A percentile compares a stretch with the other conserved stretches of the same genome.
Conservation (phyloP, 495 filamentous ascomycete genomes). For the Hypoxylon fragiforme region DNA sequence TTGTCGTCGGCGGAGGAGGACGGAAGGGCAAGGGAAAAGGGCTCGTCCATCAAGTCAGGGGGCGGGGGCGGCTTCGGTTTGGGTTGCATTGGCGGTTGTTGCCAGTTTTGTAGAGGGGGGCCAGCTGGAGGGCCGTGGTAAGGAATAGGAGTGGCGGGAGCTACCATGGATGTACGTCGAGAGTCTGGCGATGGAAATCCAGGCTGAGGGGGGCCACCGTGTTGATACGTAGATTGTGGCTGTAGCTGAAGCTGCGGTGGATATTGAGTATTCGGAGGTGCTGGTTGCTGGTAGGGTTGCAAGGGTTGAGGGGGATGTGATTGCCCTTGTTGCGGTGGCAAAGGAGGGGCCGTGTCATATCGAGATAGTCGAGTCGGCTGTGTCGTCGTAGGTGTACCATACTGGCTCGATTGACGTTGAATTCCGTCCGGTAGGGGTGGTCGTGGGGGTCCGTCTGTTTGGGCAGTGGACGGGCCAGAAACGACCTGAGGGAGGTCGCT, state of each 20-base stretch:
- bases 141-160: constrained; percentile 30
- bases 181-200: constrained; percentile 33
- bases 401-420: constrained; percentile 36
- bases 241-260: constrained; percentile 39
- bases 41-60: constrained; percentile 67
- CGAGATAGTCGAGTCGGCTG: constrained; percentile 42
- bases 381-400: constrained; percentile 20
- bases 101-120: constrained; percentile 19
- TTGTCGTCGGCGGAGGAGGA: constrained; percentile 42
- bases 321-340: constrained; percentile 41
- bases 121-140: constrained; percentile 21
- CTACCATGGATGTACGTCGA: constrained; percentile 33
- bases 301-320: constrained; percentile 24
- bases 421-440: constrained; percentile 43
- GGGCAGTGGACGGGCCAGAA: constrained; percentile 16
- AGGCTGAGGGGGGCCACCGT: constrained; percentile 17
- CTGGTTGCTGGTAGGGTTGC: constrained; percentile 27
- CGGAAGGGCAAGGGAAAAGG: constrained; percentile 69
- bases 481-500: constrained; percentile 35
- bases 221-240: constrained; percentile 33
- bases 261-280: constrained; percentile 32
- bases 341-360: constrained; percentile 48
- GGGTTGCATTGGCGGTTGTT: constrained; percentile 34
- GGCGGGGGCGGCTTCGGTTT: constrained; percentile 57
- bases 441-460: constrained; percentile 36